Evolutionary conservation across 768 basidiomycete genomes (phyloP).

Genomic region (Clitopilus passeckerianus): DNA sequence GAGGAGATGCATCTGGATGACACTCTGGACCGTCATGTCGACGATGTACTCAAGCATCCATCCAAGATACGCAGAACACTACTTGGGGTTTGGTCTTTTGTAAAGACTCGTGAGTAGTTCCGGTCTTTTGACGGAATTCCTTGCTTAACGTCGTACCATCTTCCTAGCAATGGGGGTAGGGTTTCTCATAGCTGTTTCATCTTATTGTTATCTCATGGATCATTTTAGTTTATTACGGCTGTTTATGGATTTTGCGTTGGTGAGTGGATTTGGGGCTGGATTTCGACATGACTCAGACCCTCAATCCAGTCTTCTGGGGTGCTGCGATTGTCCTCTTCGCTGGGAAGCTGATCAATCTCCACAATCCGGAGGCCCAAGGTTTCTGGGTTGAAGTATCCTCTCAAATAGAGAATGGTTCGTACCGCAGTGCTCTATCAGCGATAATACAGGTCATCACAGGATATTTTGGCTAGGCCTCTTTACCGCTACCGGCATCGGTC

Average conservation of each 20-base stretch:
- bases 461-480: slow-evolving; percentile 50
- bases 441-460: too few relatives aligned
- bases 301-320: slow-evolving; percentile 74
- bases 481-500: slow-evolving; percentile 73
- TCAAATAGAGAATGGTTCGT: slow-evolving; percentile 69
- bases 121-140: not conserved
- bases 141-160: not conserved
- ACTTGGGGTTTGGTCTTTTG: slow-evolving; percentile 74
- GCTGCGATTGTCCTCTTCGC: slow-evolving; percentile 77
- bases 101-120: slow-evolving; percentile 67
- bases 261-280: slow-evolving; percentile 19
- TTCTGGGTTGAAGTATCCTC: slow-evolving; percentile 80
- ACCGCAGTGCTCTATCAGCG: not conserved
- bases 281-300: not conserved
- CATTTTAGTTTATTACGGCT: slow-evolving; percentile 48
- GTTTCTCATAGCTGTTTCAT: slow-evolving; percentile 6
- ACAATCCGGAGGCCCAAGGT: slow-evolving; percentile 63
- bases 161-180: slow-evolving; percentile 62
- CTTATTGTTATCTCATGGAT: slow-evolving; percentile 1
- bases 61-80: slow-evolving; percentile 55
- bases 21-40: slow-evolving; percentile 70
- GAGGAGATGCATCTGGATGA: slow-evolving; percentile 31
- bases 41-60: slow-evolving; percentile 63
- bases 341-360: slow-evolving; percentile 61
- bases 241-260: slow-evolving; percentile 77